Conservation (phyloP, 2,329 filamentous ascomycete species). For the Aspergillus pseudoviridinutans region DNA sequence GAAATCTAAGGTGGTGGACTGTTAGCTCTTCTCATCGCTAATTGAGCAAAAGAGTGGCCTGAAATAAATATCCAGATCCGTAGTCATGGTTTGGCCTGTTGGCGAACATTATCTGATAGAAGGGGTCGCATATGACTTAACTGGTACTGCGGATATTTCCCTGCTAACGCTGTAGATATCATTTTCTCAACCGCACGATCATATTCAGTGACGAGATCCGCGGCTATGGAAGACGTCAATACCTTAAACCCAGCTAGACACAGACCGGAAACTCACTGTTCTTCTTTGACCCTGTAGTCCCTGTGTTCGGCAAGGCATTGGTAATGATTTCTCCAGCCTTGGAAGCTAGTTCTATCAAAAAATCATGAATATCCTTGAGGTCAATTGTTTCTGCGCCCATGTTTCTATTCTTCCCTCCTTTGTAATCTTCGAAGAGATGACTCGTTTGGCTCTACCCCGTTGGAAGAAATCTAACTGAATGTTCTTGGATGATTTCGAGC, state of each 20-base stretch:
- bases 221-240: conserved; percentile 36
- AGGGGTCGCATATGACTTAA: conserved; percentile 27
- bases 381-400: conserved; percentile 8
- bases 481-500: background rate
- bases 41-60: background rate
- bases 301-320: conserved; percentile 37
- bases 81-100: background rate
- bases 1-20: conserved; percentile 37
- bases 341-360: conserved; percentile 37
- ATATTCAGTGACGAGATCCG: conserved; percentile 61
- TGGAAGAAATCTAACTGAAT: background rate
- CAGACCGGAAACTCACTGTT: conserved; percentile 34
- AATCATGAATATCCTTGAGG: conserved; percentile 41
- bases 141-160: conserved; percentile 52
- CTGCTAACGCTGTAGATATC: conserved; percentile 49
- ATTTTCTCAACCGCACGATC: conserved; percentile 59
- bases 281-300: conserved; percentile 41
- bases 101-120: background rate
- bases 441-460: background rate
- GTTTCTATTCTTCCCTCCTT: background rate
- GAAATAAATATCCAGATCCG: background rate
- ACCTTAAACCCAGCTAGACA: background rate
- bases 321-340: conserved; percentile 43
- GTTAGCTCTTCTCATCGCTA: background rate
- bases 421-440: background rate